phyloP scores from a whole-genome alignment of 306 rosid species.

The Pterocarpus macrocarpus region DNA sequence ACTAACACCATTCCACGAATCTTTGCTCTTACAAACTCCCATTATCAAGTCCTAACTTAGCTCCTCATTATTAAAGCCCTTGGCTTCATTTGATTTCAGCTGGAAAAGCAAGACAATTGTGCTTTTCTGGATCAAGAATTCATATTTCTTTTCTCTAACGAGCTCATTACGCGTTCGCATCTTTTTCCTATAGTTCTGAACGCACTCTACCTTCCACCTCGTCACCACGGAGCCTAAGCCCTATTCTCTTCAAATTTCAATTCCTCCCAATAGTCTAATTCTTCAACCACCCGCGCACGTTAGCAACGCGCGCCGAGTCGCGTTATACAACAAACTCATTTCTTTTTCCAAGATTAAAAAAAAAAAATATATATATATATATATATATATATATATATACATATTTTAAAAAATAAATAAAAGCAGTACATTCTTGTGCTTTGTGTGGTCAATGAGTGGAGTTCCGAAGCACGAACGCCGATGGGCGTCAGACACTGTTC shows the following conservation, averaged over 20 bases:
- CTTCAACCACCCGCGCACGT: conserved; percentile 27
- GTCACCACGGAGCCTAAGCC: background rate
- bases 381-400: background rate
- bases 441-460: conserved; percentile 49
- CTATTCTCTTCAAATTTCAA: no score
- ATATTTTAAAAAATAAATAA: background rate
- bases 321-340: conserved; percentile 30
- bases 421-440: conserved; percentile 19
- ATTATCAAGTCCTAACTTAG: background rate
- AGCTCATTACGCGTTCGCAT: conserved; percentile 12
- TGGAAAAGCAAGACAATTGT: conserved; percentile 7
- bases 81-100: conserved; percentile 16
- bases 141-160: background rate
- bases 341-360: background rate
- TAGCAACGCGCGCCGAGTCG: conserved; percentile 22
- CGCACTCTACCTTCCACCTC: conserved; percentile 23
- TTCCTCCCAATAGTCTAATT: background rate
- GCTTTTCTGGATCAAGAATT: conserved; percentile 11
- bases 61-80: background rate
- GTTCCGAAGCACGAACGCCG: conserved; percentile 69
- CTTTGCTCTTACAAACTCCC: conserved; percentile 13
- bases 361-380: no score
- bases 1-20: background rate
- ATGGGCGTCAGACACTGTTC: conserved; percentile 79
- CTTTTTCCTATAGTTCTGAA: conserved; percentile 5